Conservation (phyloP, 768 basidiomycete genomes). For the Tricholomella constricta region DNA sequence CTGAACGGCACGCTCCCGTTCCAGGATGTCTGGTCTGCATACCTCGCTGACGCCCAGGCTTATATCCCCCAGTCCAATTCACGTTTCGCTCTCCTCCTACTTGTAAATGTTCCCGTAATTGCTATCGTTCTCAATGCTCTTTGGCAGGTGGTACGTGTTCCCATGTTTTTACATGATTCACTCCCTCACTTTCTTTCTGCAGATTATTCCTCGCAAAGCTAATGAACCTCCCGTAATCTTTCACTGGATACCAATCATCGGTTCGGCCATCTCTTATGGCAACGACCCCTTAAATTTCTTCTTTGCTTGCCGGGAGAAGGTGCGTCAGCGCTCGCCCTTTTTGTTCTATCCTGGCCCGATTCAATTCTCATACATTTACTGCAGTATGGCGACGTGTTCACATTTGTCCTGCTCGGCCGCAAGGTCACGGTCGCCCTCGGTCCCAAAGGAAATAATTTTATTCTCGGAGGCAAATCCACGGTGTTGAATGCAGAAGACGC, state of each 20-base stretch:
- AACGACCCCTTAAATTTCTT: constrained; percentile 92
- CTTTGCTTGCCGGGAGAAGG: constrained; percentile 77
- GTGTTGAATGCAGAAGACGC: constrained; percentile 96
- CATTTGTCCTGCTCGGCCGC: constrained; percentile 88
- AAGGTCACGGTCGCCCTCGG: constrained; percentile 90
- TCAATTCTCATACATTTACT: not conserved
- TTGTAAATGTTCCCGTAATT: constrained; percentile 71
- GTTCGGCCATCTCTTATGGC: constrained; percentile 88
- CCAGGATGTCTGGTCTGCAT: constrained; percentile 46
- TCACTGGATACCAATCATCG: constrained; percentile 88
- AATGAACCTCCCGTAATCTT: constrained; percentile 89
- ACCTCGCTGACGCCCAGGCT: constrained; percentile 42
- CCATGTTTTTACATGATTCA: not conserved
- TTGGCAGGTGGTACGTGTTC: constrained; percentile 68
- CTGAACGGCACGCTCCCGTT: constrained; percentile 41
- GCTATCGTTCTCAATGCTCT: constrained; percentile 73
- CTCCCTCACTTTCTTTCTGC: not conserved
- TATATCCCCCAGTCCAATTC: constrained; percentile 38
- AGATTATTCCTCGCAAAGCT: constrained; percentile 70
- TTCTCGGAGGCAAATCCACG: constrained; percentile 91
- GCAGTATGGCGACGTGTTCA: constrained; percentile 97
- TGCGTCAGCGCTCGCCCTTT: too few relatives aligned
- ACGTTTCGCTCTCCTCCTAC: constrained; percentile 42
- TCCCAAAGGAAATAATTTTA: constrained; percentile 89
- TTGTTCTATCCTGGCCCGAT: too few relatives aligned